Base-by-base conservation (phyloP, 192 early-diverging fungal genomes). In the Backusella luteola region DNA sequence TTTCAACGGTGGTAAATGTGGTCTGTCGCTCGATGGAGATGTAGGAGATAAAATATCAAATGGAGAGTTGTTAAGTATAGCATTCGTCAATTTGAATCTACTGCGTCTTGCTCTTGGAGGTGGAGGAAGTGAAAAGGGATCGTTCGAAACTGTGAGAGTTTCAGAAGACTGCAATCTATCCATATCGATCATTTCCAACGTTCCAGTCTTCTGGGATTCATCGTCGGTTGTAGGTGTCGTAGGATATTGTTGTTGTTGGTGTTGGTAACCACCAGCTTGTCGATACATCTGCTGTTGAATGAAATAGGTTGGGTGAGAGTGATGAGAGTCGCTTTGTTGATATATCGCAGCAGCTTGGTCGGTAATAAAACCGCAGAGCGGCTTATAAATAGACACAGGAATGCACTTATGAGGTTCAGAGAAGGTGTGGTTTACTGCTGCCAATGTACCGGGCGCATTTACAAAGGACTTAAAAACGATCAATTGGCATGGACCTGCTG, bases 401-500 rank as follows among this genome's bases (percentile, higher is more conserved):
- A 78, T 44, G 63, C 77, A 83, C 41, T 73, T 71, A 4, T 76
- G 35, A 11, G 44, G 49, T 39, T 78, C 67, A 17, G 73, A 63
- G 12, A 68, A 32, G 2, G 77, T 49, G 8, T 78, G 41, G 39
- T 83, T 76, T 39, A 83, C 76, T 8, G 77, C 70, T 17, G 74
- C 56, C 14, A 66, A 7, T 19, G 74, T 74, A 21, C 77, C 81
- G 1, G 74, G 66, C 0, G 81, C 44, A 29, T 66, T 70, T 19
- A 83, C 44, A 42, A 71, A 71, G 14, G 69, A 67, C 53, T 70
- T 77, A 53, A 79, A 83, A 7, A 83, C 46, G 38, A 83, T 75
- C 23, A 83, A 44, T 56, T 76, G 73, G n/a, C 74, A 79, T 42
- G 81, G 67, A 3, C 72, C 70, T 23, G 49, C 35, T 1, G 77